These are phyloP conservation scores for Saccharomyces hybrid DNA, from an alignment of 1,139 yeast species.

Conservation along the genomic window DNA sequence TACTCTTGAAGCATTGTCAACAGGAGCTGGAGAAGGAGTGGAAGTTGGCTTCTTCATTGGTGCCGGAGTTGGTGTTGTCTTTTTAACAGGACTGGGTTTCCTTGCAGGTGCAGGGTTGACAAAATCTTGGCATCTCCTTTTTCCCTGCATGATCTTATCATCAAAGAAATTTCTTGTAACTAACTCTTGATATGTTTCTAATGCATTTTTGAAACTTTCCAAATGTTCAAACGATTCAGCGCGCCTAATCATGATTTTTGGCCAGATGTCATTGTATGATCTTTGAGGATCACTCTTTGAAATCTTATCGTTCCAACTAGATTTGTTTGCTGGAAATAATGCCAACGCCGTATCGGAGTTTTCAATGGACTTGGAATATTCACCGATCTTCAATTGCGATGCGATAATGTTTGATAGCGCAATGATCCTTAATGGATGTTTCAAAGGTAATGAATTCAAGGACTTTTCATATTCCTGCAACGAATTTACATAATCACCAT, in stretches of 20 bases:
- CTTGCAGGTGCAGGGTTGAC: constrained; percentile 40
- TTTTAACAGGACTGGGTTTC: constrained; percentile 16
- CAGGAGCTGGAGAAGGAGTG: neutral
- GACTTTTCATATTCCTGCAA: constrained; percentile 54
- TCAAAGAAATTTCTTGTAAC: constrained; percentile 62
- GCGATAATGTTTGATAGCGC: constrained; percentile 72
- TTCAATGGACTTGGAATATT: constrained; percentile 53
- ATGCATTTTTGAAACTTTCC: constrained; percentile 61
- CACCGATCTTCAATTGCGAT: constrained; percentile 64
- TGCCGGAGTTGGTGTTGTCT: constrained; percentile 17
- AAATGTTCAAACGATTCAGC: constrained; percentile 81
- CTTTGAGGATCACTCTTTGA: constrained; percentile 46
- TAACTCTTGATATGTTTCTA: constrained; percentile 51
- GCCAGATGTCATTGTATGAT: constrained; percentile 61
- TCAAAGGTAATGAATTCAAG: constrained; percentile 51
- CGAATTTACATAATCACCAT: constrained; percentile 78
- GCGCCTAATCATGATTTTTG: constrained; percentile 56
- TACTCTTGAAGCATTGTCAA: constrained; percentile 12
- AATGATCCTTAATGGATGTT: constrained; percentile 61
- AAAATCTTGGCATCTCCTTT: constrained; percentile 64
- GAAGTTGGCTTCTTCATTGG: constrained; percentile 16
- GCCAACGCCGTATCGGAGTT: constrained; percentile 52
- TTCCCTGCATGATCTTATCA: constrained; percentile 67
- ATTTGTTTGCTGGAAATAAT: constrained; percentile 42
- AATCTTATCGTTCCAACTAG: constrained; percentile 22